Percentiles rank a stretch among this genome's conserved stretches.
Evolutionary conservation across 1,284 basidiomycete genomes (phyloP).

Genomic region (Thecaphora frezii): DNA sequence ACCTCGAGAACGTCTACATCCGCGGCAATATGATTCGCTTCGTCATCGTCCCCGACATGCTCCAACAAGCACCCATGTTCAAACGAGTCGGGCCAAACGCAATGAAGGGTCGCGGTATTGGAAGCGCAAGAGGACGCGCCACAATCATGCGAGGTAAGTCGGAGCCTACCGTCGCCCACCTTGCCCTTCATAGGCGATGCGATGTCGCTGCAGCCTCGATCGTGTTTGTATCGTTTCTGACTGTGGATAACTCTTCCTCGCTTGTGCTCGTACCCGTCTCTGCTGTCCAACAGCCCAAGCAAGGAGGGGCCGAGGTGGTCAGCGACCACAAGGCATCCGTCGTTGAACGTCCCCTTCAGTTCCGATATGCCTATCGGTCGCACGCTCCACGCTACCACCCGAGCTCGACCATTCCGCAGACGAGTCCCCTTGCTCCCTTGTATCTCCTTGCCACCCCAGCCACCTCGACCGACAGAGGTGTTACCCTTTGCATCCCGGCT

Average conservation of each 20-base stretch:
- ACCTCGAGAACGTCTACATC: slow-evolving; percentile 98
- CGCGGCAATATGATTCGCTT: slow-evolving; percentile 87
- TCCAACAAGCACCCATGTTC: slow-evolving; percentile 99
- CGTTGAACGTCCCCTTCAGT: no score
- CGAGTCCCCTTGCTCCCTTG: no score
- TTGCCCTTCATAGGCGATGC: neutral
- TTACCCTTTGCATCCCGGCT: no score
- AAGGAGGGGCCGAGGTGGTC: slow-evolving; percentile 25
- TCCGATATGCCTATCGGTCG: no score
- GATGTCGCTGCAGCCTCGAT: neutral
- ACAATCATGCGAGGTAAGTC: slow-evolving; percentile 80
- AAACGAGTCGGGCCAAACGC: slow-evolving; percentile 97
- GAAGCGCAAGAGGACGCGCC: slow-evolving; percentile 91
- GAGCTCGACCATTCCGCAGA: no score
- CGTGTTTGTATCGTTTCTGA: no score
- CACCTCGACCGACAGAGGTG: no score
- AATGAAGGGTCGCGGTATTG: slow-evolving; percentile 98
- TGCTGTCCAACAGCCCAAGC: slow-evolving; percentile 25
- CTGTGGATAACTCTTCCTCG: neutral
- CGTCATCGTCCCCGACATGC: slow-evolving; percentile 99
- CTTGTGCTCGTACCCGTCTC: neutral
- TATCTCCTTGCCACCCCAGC: no score
- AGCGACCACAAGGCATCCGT: neutral
- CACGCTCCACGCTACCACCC: no score
- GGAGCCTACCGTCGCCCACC: no score